These are phyloP conservation scores for Aspergillus tanneri DNA, from an alignment of 2,329 filamentous ascomycete genomes.

Conservation along the genomic window DNA sequence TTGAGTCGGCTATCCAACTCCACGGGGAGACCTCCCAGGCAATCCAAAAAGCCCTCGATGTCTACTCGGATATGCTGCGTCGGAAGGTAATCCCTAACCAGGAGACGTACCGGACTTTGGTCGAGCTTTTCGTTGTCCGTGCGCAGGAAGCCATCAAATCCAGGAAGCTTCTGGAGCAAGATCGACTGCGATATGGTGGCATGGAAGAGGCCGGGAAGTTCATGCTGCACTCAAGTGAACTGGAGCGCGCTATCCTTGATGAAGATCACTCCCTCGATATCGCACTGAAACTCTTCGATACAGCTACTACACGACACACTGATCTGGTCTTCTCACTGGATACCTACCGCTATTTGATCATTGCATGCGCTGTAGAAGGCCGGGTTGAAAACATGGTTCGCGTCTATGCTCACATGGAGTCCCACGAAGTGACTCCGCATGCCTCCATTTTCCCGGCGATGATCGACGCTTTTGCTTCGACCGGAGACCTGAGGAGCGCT, in stretches of 20 bases:
- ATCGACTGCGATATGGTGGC: slow-evolving; percentile 78
- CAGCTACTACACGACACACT: slow-evolving; percentile 63
- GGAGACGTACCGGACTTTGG: slow-evolving; percentile 83
- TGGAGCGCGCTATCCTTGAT: slow-evolving; percentile 79
- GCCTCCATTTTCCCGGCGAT: slow-evolving; percentile 85
- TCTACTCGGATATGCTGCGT: slow-evolving; percentile 94
- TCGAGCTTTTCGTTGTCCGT: slow-evolving; percentile 75
- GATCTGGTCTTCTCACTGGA: slow-evolving; percentile 70
- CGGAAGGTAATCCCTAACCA: slow-evolving; percentile 78
- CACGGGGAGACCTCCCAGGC: slow-evolving; percentile 77
- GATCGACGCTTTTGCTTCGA: slow-evolving; percentile 87
- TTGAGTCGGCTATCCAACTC: slow-evolving; percentile 80
- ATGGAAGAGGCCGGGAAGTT: slow-evolving; percentile 82
- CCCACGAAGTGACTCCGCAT: slow-evolving; percentile 68
- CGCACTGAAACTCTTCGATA: slow-evolving; percentile 81
- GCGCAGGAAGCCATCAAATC: slow-evolving; percentile 74
- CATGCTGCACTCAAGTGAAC: slow-evolving; percentile 82
- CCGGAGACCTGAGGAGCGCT: slow-evolving; percentile 79
- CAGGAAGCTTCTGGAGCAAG: slow-evolving; percentile 74
- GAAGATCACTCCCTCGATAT: slow-evolving; percentile 86
- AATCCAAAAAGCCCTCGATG: slow-evolving; percentile 86
- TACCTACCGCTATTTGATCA: slow-evolving; percentile 81
- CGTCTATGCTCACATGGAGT: slow-evolving; percentile 89
- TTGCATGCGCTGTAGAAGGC: slow-evolving; percentile 79
- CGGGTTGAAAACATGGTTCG: slow-evolving; percentile 85